phyloP scores from a whole-genome alignment of 257 asterid genomes.

The Nicotiana sylvestris region DNA sequence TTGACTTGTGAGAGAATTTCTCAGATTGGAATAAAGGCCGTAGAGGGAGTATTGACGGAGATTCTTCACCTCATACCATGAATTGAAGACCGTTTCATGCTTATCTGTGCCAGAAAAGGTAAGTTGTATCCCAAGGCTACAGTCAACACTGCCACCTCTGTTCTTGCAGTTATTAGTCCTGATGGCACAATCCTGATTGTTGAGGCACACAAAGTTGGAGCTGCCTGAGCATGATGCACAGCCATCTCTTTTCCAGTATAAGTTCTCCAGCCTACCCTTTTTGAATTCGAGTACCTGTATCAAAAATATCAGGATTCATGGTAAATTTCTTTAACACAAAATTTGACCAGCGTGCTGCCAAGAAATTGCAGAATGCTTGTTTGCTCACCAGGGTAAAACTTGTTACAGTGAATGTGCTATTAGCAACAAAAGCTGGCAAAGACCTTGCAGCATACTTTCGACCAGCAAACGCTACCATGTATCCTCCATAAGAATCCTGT shows the following conservation, averaged over 20 bases:
- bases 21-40: conserved; percentile 69
- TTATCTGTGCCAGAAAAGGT: conserved; percentile 91
- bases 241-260: conserved; percentile 87
- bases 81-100: conserved; percentile 73
- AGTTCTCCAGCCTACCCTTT: conserved; percentile 87
- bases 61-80: conserved; percentile 91
- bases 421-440: conserved; percentile 72
- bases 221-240: conserved; percentile 58
- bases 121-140: conserved; percentile 86
- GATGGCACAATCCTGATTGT: conserved; percentile 84
- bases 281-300: conserved; percentile 76
- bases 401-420: conserved; percentile 57
- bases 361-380: not conserved
- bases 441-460: conserved; percentile 86
- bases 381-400: conserved; percentile 83
- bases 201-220: conserved; percentile 63
- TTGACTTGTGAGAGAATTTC: conserved; percentile 71
- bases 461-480: conserved; percentile 98
- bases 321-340: not conserved
- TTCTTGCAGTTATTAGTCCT: conserved; percentile 51
- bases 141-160: conserved; percentile 76
- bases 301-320: not conserved
- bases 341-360: not conserved
- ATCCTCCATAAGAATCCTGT: conserved; percentile 79
- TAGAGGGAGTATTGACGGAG: conserved; percentile 95